These are phyloP conservation scores for Epithele typhae DNA, from an alignment of 768 basidiomycete species.

Conservation along the genomic window DNA sequence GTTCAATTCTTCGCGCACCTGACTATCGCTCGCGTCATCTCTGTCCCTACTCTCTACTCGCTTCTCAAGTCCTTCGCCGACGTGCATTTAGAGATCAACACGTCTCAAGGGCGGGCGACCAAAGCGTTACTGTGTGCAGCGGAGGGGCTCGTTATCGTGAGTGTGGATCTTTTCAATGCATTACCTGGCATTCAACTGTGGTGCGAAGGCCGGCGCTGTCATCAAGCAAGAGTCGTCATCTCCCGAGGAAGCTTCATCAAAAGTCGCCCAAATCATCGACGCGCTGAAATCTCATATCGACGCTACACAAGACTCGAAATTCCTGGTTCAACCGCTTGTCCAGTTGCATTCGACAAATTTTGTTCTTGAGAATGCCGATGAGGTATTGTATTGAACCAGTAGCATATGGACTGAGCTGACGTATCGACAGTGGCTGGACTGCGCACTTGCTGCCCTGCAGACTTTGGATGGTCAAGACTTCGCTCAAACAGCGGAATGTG, in stretches of 20 bases:
- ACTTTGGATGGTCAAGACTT: conserved; percentile 61
- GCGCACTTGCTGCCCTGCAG: conserved; percentile 57
- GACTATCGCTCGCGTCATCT: conserved; percentile 70
- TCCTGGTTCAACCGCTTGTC: conserved; percentile 60
- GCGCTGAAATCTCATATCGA: conserved; percentile 72
- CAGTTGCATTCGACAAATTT: conserved; percentile 43
- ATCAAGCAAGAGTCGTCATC: conserved; percentile 58
- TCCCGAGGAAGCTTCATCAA: background rate
- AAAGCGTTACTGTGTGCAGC: conserved; percentile 76
- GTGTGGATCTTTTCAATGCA: conserved; percentile 14
- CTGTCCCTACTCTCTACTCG: conserved; percentile 71
- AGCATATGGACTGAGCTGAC: conserved; percentile 1
- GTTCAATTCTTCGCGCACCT: conserved; percentile 93
- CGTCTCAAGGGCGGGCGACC: conserved; percentile 81
- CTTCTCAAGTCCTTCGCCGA: conserved; percentile 81
- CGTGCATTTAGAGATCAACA: conserved; percentile 87
- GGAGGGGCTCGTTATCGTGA: conserved; percentile 73
- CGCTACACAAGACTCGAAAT: conserved; percentile 50
- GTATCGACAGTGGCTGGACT: conserved; percentile 62
- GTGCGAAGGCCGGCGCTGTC: conserved; percentile 56
- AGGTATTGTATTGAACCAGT: conserved; percentile 38
- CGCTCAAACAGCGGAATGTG: conserved; percentile 47
- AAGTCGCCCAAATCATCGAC: conserved; percentile 54
- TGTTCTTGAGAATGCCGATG: conserved; percentile 50
- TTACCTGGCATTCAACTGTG: background rate